Conservation (phyloP, 192 early-diverging fungal species). For the Phlyctochytrium bullatum region DNA sequence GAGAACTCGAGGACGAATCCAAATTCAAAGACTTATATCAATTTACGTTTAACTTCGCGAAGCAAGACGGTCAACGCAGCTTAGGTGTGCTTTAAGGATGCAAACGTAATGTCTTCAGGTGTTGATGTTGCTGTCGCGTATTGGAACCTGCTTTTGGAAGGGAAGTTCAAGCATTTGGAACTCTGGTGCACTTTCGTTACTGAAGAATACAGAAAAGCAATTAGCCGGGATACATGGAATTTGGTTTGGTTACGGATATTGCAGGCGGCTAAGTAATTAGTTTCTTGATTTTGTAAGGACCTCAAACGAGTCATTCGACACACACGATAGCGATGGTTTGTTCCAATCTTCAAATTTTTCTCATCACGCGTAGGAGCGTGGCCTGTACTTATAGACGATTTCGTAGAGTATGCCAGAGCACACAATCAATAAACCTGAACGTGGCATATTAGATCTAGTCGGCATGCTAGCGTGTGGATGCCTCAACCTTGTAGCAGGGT, state of each 20-base stretch:
- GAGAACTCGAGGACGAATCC: slow-evolving; percentile 52
- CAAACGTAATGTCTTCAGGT: slow-evolving; percentile 34
- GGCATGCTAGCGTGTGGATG: too few relatives aligned
- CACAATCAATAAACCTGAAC: not conserved
- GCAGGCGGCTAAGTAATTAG: slow-evolving; percentile 35
- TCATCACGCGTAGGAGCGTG: slow-evolving; percentile 56
- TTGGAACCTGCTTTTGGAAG: slow-evolving; percentile 66
- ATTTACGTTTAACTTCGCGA: slow-evolving; percentile 76
- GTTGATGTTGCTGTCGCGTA: slow-evolving; percentile 73
- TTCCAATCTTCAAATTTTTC: not conserved
- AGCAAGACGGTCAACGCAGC: slow-evolving; percentile 69
- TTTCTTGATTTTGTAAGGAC: slow-evolving; percentile 71
- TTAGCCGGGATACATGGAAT: slow-evolving; percentile 83
- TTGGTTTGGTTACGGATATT: slow-evolving; percentile 46
- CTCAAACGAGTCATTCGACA: slow-evolving; percentile 56
- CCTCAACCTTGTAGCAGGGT: not conserved
- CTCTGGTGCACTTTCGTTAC: slow-evolving; percentile 68
- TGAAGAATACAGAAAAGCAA: slow-evolving; percentile 73
- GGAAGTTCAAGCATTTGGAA: slow-evolving; percentile 62
- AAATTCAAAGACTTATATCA: slow-evolving; percentile 70
- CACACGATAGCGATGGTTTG: slow-evolving; percentile 63
- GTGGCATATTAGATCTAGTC: too few relatives aligned
- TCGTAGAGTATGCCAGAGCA: slow-evolving; percentile 40
- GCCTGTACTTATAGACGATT: slow-evolving; percentile 80
- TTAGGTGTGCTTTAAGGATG: slow-evolving; percentile 46